phyloP scores from a whole-genome alignment of 768 basidiomycete genomes.

The Russula compacta region DNA sequence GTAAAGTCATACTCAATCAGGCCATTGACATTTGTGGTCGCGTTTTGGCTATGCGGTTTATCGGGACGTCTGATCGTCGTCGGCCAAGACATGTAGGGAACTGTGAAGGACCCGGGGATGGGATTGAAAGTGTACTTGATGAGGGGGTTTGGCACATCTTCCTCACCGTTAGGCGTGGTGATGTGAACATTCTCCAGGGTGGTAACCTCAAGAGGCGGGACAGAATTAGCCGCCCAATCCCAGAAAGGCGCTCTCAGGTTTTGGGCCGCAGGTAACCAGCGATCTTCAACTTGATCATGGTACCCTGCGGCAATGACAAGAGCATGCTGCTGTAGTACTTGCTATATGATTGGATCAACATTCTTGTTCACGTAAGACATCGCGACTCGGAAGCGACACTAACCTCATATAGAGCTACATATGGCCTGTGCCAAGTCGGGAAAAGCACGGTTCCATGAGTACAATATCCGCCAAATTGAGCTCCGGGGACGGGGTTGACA shows the following conservation, averaged over 20 bases:
- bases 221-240: slow-evolving; percentile 39
- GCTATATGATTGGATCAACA: slow-evolving; percentile 26
- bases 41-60: background rate
- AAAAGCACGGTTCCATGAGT: slow-evolving; percentile 44
- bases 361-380: background rate
- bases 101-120: slow-evolving; percentile 17
- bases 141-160: slow-evolving; percentile 29
- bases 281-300: slow-evolving; percentile 18
- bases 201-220: slow-evolving; percentile 34
- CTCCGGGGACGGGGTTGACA: slow-evolving; percentile 20
- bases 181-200: slow-evolving; percentile 27
- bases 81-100: slow-evolving; percentile 1
- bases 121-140: slow-evolving; percentile 29
- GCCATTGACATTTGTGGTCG: slow-evolving; percentile 22
- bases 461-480: slow-evolving; percentile 39
- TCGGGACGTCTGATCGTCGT: slow-evolving; percentile 12
- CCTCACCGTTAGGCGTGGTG: slow-evolving; percentile 26
- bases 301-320: slow-evolving; percentile 34
- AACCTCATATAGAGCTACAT: slow-evolving; percentile 5
- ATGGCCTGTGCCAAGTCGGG: slow-evolving; percentile 47
- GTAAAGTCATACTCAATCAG: slow-evolving; percentile 24
- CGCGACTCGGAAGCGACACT: background rate
- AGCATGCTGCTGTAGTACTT: slow-evolving; percentile 36
- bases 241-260: slow-evolving; percentile 38
- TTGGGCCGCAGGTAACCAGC: slow-evolving; percentile 30